These are phyloP conservation scores for Cladosporium sp. DNA, from an alignment of 2,329 filamentous ascomycete genomes.

Conservation along the genomic window DNA sequence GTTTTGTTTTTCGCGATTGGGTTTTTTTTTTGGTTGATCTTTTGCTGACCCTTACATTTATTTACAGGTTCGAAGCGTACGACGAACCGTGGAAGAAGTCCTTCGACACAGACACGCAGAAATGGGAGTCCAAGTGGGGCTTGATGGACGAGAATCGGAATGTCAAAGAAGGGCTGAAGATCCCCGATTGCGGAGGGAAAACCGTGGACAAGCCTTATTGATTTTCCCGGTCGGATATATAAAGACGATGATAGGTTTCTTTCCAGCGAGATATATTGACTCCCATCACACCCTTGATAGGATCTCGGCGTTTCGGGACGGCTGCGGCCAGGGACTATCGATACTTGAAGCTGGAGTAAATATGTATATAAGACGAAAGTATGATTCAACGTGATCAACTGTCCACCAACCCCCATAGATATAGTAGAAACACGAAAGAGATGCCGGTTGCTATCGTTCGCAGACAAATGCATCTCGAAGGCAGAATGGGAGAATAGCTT, in stretches of 20 bases:
- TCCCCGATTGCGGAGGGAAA: conserved; percentile 82
- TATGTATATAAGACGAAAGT: neutral
- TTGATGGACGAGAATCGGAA: conserved; percentile 82
- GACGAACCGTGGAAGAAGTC: conserved; percentile 91
- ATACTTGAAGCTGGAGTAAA: too few species aligned
- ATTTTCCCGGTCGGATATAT: too few species aligned
- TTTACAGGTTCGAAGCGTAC: conserved; percentile 76
- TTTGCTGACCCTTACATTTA: conserved; percentile 5
- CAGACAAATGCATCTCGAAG: neutral
- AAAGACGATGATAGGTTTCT: too few species aligned
- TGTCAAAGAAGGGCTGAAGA: conserved; percentile 78
- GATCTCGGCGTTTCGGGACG: neutral
- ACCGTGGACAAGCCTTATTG: conserved; percentile 43
- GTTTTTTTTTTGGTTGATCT: neutral
- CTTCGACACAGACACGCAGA: conserved; percentile 63
- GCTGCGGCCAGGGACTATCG: too few species aligned
- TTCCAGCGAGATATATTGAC: too few species aligned
- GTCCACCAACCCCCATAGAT: neutral
- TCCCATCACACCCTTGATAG: neutral
- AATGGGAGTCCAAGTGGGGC: conserved; percentile 94
- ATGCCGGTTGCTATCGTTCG: neutral
- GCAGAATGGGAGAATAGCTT: neutral
- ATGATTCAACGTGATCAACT: neutral
- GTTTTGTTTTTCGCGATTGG: neutral
- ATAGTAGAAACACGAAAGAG: neutral